These are phyloP conservation scores for Paecilomyces formosus DNA, from an alignment of 2,329 filamentous ascomycete species.

Conservation along the genomic window DNA sequence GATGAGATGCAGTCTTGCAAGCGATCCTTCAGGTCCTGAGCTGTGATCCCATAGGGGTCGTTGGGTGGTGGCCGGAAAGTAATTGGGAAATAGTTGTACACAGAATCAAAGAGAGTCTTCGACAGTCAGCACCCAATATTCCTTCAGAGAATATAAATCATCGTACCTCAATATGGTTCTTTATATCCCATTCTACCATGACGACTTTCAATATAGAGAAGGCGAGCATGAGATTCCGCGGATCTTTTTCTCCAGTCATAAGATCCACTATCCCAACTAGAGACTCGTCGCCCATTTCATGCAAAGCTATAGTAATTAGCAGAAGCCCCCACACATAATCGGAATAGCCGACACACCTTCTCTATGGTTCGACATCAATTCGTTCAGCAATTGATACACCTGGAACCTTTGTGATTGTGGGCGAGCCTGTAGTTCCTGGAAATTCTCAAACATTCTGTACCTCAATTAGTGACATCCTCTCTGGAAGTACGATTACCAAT, in stretches of 20 bases:
- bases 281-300: slow-evolving; percentile 52
- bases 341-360: slow-evolving; percentile 32
- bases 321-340: background rate
- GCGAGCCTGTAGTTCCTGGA: slow-evolving; percentile 52
- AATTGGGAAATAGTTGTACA: slow-evolving; percentile 67
- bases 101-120: slow-evolving; percentile 54
- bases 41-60: slow-evolving; percentile 62
- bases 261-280: slow-evolving; percentile 56
- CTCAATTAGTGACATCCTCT: slow-evolving; percentile 10
- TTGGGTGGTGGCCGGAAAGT: slow-evolving; percentile 63
- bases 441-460: slow-evolving; percentile 41
- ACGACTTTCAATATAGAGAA: slow-evolving; percentile 61
- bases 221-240: slow-evolving; percentile 62
- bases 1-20: slow-evolving; percentile 58
- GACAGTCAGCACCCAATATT: slow-evolving; percentile 10
- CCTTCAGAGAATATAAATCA: background rate
- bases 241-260: slow-evolving; percentile 62
- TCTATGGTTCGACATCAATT: slow-evolving; percentile 55
- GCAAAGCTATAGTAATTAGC: slow-evolving; percentile 36
- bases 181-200: slow-evolving; percentile 61
- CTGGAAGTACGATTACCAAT: slow-evolving; percentile 11
- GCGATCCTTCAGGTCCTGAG: slow-evolving; percentile 59
- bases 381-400: slow-evolving; percentile 55
- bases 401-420: slow-evolving; percentile 59
- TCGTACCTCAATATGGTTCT: slow-evolving; percentile 49